Evolutionary conservation across 2,329 filamentous ascomycete genomes (phyloP), one percentile per base, ranked within the genome.

Genomic region (Endoconidiophora polonica): DNA sequence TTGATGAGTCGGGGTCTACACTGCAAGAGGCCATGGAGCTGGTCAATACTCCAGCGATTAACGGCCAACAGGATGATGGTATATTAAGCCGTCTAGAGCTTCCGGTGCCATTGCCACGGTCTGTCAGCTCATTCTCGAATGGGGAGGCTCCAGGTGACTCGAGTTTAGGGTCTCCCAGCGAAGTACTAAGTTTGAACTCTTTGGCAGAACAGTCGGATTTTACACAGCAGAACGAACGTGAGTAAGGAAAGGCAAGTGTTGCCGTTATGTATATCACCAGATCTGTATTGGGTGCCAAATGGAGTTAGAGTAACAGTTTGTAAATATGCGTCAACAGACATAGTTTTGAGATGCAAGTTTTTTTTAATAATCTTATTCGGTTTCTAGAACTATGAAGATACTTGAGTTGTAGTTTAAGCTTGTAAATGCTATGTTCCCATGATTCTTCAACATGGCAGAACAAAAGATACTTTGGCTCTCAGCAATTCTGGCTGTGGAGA

Each of bases 1-100:
- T 98, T 58, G 91, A 98, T 60, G 81, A 86, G 56, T 83, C 79
- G 12, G 91, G 91, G 0, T 78, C 81, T 56, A 90, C 85, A 42
- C 69, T 98, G 45, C 71, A 76, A 49, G 76, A 81, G 57, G 83
- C 83, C 2, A 71, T 93, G 63, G 74, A 77, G 56, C 69, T 77
- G 63, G 74, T 79, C 5, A 72, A 76, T 44, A 61, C 66, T 37
- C 57, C 59, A 14, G 14, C 37, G 5, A n/a, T 24, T 20, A 49
- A 52, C 24, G 62, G 29, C 64, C 26, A 61, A 48, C 61, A 63
- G 44, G 62, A 63, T n/a, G 57, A 56, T 20, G 57, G 48, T n/a
- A 52, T 52, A 22, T 22, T 52, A 24, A 22, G 41, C 10, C 20
- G 42, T 9, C 26, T 52, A 22, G 46, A 52, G 36, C 45, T 52